Base-by-base conservation (phyloP, 805 yeast genomes). In the Danielia oregonensis region DNA sequence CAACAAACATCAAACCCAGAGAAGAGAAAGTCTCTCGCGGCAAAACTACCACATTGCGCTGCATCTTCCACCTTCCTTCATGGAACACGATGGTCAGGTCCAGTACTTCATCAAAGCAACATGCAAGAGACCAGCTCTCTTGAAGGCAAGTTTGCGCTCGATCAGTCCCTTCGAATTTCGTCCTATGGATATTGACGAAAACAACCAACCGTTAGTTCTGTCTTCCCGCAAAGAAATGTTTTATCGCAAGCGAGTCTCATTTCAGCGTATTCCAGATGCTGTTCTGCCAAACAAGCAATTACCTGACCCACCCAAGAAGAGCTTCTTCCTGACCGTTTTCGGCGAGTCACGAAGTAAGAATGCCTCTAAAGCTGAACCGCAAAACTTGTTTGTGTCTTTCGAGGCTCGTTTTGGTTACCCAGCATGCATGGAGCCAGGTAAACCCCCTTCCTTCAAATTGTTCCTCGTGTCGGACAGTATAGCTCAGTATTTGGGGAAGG, bases 41-140 rank as follows among this genome's bases (percentile, higher is more conserved):
- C 24, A 23, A 6, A 13, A 26, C 17, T 40, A 44, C 24, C 51
- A 46, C 18, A 19, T 37, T 2, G 32, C 30, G 11, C 18, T 33
- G 4, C 47, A 37, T 17, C 38, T 48, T 8, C 49, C 52, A 6
- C 52, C 52, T 3, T 17, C 45, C 2, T 24, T 46, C 18, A 31
- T 26, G 8, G 61, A 59, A 10, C 52, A 57, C 24, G 52, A 49
- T 48, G 76, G 73, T 6, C 49, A 53, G 8, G 55, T 77, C 32
- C 61, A 66, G 36, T 79, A 79, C 50, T 79, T 70, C 48, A 65
- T 80, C 35, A 79, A 79, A 53, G 82, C 68, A 7, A 79, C 85
- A 0, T 78, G 79, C 26, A 74, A 72, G 37, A 51, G 79, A 29
- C 55, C 79, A 2, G 65, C 78, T 3, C 48, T 76, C 21, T 58